Evolutionary conservation across 1,139 yeast species (phyloP).

Genomic region (Sugiyamaella japonica): DNA sequence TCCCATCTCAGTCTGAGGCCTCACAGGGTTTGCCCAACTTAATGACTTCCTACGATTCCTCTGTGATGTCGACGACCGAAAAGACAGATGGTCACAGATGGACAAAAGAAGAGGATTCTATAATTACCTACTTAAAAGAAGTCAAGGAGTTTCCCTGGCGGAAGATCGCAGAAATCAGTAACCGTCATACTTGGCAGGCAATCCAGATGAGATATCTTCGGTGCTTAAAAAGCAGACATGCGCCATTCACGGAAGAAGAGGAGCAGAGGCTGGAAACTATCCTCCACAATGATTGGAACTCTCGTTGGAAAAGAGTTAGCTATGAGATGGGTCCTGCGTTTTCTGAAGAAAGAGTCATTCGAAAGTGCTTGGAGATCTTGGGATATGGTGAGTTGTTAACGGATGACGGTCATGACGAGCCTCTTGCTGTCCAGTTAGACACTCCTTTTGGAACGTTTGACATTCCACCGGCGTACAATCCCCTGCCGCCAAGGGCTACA

Average conservation of each 20-base stretch:
- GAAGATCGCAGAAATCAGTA: conserved; percentile 39
- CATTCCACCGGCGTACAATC: conserved; percentile 10
- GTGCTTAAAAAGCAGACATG: conserved; percentile 41
- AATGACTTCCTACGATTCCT: no score
- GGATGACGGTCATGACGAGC: not conserved
- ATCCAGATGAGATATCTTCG: conserved; percentile 49
- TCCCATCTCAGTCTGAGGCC: no score
- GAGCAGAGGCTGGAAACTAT: conserved; percentile 35
- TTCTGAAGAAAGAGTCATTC: conserved; percentile 20
- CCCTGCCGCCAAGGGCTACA: conserved; percentile 8
- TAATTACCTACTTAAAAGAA: conserved; percentile 44
- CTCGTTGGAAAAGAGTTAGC: conserved; percentile 43
- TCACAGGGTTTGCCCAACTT: no score
- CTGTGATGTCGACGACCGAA: not conserved
- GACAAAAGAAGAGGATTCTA: conserved; percentile 44
- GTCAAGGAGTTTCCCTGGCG: conserved; percentile 43
- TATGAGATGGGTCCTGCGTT: conserved; percentile 36
- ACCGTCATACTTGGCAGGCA: conserved; percentile 46
- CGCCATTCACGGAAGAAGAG: conserved; percentile 40
- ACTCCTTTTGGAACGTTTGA: conserved; percentile 3
- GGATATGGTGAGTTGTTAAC: conserved; percentile 12
- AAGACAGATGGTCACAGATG: conserved; percentile 28
- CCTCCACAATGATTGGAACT: conserved; percentile 44
- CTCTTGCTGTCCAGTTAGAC: not conserved
- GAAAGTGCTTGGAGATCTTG: conserved; percentile 9